Base-by-base conservation (phyloP, 1,284 basidiomycete species). In the Austroboletus sp. region DNA sequence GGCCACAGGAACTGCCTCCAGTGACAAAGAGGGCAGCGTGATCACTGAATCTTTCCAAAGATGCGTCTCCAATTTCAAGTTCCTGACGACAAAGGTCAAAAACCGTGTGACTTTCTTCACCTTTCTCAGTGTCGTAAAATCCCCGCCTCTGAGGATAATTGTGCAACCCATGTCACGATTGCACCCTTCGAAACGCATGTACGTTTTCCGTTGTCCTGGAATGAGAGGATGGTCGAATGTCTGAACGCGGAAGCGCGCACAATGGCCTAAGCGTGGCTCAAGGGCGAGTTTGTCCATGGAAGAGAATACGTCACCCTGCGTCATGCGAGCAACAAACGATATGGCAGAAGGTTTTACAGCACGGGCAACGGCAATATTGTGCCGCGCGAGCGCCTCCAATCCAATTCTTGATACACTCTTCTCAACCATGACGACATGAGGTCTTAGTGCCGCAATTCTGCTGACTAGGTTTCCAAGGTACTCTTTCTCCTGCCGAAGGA, bases 101-200 rank as follows among this genome's bases (percentile, higher is more conserved):
- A 97, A 92, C 31, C 89, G 77, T 16, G 93, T 87, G 44, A 98
- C 87, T 58, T 87, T 85, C 73, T 99, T 99, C 62, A 98, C 78
- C 34, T 85, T 83, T 42, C 77, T 77, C 45, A 99, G 71, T 1
- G 81, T 87, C 31, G 82, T 79, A 47, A 86, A 73, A 59, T 92
- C 79, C 9, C 80, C 93, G n/a, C 96, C 96, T 35, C 96, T 79
- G 21, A 99, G 68, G 23, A 98, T 76, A 53, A 99, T 85, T 0
- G 94, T 98, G 55, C 93, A 96, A 0, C 94, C 93, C 72, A 92
- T 86, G 54, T 95, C 89, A 43, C 81, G 79, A 58, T 81, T 85
- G 58, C 92, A 95, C 0, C 95, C 96, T 65, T 96, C 92, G 60
- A 99, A 97, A 2, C 95, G 84, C 89, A 98, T 94, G 61, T 93